Base-by-base conservation (phyloP, 768 basidiomycete species). In the Mycena pura region DNA sequence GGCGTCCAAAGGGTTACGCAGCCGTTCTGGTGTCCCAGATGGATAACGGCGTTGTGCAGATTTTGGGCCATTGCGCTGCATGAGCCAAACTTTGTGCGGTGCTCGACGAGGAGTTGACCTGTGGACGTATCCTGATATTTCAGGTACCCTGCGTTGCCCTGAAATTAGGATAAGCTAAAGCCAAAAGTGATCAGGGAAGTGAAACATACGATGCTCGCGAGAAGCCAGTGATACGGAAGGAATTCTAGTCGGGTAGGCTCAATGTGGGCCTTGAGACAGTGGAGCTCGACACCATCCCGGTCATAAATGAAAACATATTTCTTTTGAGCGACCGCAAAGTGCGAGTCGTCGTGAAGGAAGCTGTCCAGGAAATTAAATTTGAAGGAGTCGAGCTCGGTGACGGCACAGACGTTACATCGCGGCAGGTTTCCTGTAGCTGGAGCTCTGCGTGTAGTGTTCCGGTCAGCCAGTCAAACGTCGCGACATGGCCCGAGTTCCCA, bases 51-150 rank as follows among this genome's bases (percentile, higher is more conserved):
- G 73, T 91, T 96, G 77, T 98, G 95, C 15, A 80, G 73, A 71
- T 97, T 98, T 80, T 98, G 95, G 0, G 92, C 80, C 88, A 99
- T 92, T 36, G 91, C 85, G 31, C 78, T 82, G 68, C 92, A 94
- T 9, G 90, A 84, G 3, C 97, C 96, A 24, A 96, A 83, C 70
- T 93, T 94, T 9, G 95, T 96, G 21, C 93, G 88, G 73, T 96
- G 93, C 71, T 93, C 89, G 34, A 87, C 86, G 31, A 99, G 80
- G 36, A 97, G 81, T 54, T 87, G 82, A 13, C 97, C 97, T 0
- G 95, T 99, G 5, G 96, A 95, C 0, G 93, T 96, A 71, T 99
- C 97, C 77, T 96, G 95, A 77, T 98, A 99, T 77, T 96, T 96
- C 0, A 99, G 81, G 73, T 88, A 93, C 3, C 97, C 96, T 14